Percentiles rank a stretch among this genome's conserved stretches.
phyloP scores from a whole-genome alignment of 148 eudicot species.

The Polygonum maritimum region DNA sequence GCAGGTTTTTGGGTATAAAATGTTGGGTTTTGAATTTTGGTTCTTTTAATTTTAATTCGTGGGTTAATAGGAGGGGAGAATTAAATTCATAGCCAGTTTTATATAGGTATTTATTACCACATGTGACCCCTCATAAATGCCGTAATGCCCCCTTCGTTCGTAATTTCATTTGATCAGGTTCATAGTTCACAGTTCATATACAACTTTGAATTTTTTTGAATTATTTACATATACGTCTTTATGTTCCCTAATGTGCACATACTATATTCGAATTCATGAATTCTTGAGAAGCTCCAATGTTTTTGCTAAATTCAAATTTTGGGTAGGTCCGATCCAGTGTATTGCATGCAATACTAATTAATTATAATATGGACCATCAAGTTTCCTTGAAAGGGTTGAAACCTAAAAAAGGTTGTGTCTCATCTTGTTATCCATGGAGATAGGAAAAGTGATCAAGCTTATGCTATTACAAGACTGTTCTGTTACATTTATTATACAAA shows the following conservation, averaged over 20 bases:
- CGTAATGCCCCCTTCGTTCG: not conserved
- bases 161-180: not conserved
- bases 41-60: not conserved
- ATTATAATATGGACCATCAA: too few relatives aligned
- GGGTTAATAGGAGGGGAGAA: not conserved
- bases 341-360: not conserved
- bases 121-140: conserved; percentile 8
- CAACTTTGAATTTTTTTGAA: conserved; percentile 1
- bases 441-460: too few relatives aligned
- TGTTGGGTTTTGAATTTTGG: not conserved
- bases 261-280: not conserved
- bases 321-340: not conserved
- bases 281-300: not conserved
- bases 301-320: not conserved
- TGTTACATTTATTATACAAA: too few relatives aligned
- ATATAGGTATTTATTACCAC: not conserved
- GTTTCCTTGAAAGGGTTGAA: not conserved
- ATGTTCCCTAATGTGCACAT: not conserved
- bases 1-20: not conserved
- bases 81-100: conserved; percentile 8
- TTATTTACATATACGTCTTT: not conserved
- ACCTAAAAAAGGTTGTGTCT: too few relatives aligned
- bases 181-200: not conserved
- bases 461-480: too few relatives aligned
- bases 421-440: too few relatives aligned